Base-by-base conservation (phyloP, 495 filamentous ascomycete species). In the Aspergillus ostianus region DNA sequence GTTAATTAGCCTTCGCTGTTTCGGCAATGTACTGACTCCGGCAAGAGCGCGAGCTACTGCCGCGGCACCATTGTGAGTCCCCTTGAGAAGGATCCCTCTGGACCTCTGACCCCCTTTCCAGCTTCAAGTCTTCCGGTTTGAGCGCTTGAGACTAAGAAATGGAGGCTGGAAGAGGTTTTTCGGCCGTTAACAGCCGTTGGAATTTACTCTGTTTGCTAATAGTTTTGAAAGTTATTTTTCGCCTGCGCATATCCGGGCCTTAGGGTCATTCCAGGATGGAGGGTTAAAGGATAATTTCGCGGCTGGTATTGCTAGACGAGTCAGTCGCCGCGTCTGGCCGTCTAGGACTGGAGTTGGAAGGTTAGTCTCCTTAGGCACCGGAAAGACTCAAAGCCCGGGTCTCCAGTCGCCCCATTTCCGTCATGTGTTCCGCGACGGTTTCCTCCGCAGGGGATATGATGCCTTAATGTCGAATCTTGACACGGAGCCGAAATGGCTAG, bases 211-310 rank as follows among this genome's bases (percentile, higher is more conserved):
- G 36, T 41, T 41, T 41, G 13, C 36, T 41, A 15, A 41, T 17
- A 1, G 36, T 13, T 41, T 17, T 41, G 36, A 41, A 15, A 67
- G 65, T 26, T 64, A 61, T 30, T 73, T 73, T 58, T 64, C 61
- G 0, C 57, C 60, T 0, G 60, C 51, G 7, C 29, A 67, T 51
- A 48, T 67, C 32, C 57, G 59, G 15, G 55, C 47, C 0, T 56
- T 63, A 4, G 64, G 66, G 18, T 63, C 68, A 47, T 68, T 70
- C 47, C 62, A 70, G 51, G 64, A 68, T 61, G 66, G 68, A 4
- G 66, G 63, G 6, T 55, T 70, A 32, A 59, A 57, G 12, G 47
- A 71, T 30, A 71, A 71, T 44, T 65, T 68, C 50, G 63, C 64
- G 4, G 62, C 60, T 12, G 64, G 60, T 26, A 62, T 71, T 51